Percentiles rank a stretch among this genome's conserved stretches.
phyloP scores from a whole-genome alignment of 129 eudicot species.

The Apium graveolens region DNA sequence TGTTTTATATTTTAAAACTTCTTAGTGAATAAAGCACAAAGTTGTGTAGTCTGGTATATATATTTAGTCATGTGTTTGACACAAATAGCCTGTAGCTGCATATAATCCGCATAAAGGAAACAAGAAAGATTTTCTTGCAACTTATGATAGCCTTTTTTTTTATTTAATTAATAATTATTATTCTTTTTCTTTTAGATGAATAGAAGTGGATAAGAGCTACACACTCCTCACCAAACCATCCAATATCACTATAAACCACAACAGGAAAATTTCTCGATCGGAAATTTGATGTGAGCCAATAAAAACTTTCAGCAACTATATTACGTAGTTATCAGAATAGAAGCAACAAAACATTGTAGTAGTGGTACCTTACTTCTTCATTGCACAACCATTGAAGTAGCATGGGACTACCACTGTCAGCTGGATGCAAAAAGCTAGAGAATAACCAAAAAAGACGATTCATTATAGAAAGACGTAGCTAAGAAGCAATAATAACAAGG shows the following conservation, averaged over 20 bases:
- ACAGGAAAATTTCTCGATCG: not conserved
- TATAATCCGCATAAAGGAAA: not conserved
- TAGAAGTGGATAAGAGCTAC: not conserved
- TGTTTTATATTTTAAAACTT: not conserved
- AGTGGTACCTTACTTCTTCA: slow-evolving; percentile 87
- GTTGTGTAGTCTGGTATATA: not conserved
- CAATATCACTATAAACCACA: not conserved
- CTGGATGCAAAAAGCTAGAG: slow-evolving; percentile 89
- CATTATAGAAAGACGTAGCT: not conserved
- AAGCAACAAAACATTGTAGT: not conserved
- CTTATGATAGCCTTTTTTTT: not conserved
- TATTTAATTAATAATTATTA: no score
- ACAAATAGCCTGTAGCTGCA: not conserved
- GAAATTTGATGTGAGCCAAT: not conserved
- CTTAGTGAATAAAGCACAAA: not conserved
- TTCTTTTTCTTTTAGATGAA: not conserved
- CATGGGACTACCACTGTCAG: slow-evolving; percentile 69
- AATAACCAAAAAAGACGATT: slow-evolving; percentile 6
- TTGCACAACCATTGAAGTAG: slow-evolving; percentile 90
- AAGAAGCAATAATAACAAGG: not conserved
- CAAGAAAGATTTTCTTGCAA: not conserved
- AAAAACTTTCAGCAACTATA: not conserved
- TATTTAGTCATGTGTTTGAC: not conserved
- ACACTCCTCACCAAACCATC: not conserved
- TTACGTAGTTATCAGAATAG: not conserved